Base-by-base conservation (phyloP, 2,329 filamentous ascomycete species). In the Cordyceps militaris region DNA sequence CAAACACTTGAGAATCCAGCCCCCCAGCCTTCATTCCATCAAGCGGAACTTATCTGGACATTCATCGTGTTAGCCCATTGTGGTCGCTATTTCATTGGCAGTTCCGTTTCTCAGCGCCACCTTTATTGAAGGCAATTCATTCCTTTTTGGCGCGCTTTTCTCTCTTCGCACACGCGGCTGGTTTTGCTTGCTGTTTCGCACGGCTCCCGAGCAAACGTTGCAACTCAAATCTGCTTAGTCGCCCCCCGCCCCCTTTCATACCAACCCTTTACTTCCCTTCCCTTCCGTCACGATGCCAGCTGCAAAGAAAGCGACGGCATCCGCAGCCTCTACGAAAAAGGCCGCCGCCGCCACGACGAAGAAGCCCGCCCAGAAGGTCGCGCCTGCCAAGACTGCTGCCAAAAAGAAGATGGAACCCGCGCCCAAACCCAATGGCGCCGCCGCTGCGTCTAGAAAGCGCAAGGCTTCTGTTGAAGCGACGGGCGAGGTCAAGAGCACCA, bases 361-460 rank as follows among this genome's bases (percentile, higher is more conserved):
- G 21, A 48, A 42, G 53, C 19, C 44, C 11, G 23, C 42, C 32
- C 19, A 30, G 21, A 42, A 56, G 36, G 48, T 49, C 58, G 30
- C 59, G 3, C 64, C 63, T 30, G 30, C 52, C 1, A 46, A 65
- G 23, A 55, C 63, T 13, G 66, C 67, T 53, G 63, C 64, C 10
- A 63, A 64, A 52, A 63, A 65, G 55, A 58, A 52, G 50, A 60
- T 34, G 58, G 47, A 46, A 16, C 19, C 47, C 13, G 55, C 44
- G 10, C 28, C 54, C 10, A 51, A 55, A n/a, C 51, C 56, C 42
- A 61, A 58, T 46, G 52, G 48, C 32, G 30, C 9, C 14, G 40
- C 55, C 30, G 11, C 58, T 50, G 63, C 62, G 24, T 59, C 65
- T 34, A 67, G 63, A 61, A 69, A 70, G 64, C 63, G 66, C 64